These are phyloP conservation scores for Hypoxylon sp. DNA, from an alignment of 2,329 filamentous ascomycete species.

Conservation along the genomic window DNA sequence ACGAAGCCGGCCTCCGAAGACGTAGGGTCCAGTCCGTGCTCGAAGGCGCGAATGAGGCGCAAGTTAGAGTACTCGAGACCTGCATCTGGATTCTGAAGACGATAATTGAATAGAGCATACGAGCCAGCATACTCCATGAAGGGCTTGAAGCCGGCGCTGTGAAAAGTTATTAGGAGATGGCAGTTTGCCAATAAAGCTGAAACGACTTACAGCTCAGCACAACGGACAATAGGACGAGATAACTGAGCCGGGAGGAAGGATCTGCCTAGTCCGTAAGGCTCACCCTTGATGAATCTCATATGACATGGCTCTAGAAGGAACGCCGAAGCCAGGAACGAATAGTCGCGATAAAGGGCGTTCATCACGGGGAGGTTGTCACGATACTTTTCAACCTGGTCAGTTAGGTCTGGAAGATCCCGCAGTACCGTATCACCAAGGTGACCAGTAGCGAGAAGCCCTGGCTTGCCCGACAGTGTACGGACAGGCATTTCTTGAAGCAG, in stretches of 20 bases:
- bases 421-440: slow-evolving; percentile 82
- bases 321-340: slow-evolving; percentile 89
- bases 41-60: slow-evolving; percentile 90
- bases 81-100: slow-evolving; percentile 67
- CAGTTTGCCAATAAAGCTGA: slow-evolving; percentile 6
- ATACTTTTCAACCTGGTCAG: slow-evolving; percentile 78
- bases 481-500: slow-evolving; percentile 69
- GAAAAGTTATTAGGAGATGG: slow-evolving; percentile 14
- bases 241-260: slow-evolving; percentile 80
- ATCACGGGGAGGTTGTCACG: slow-evolving; percentile 81
- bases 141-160: slow-evolving; percentile 80
- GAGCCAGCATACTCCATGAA: slow-evolving; percentile 89
- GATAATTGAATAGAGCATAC: slow-evolving; percentile 79
- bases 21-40: slow-evolving; percentile 85
- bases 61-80: slow-evolving; percentile 77
- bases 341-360: slow-evolving; percentile 91
- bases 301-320: slow-evolving; percentile 95
- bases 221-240: slow-evolving; percentile 84
- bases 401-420: slow-evolving; percentile 82
- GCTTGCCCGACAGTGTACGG: slow-evolving; percentile 77
- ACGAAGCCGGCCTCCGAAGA: slow-evolving; percentile 97
- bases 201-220: slow-evolving; percentile 83
- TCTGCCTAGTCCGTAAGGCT: slow-evolving; percentile 83
- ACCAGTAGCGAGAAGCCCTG: slow-evolving; percentile 82
- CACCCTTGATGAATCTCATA: slow-evolving; percentile 77